phyloP scores from a whole-genome alignment of 306 rosid species.

The Glycine tomentella region DNA sequence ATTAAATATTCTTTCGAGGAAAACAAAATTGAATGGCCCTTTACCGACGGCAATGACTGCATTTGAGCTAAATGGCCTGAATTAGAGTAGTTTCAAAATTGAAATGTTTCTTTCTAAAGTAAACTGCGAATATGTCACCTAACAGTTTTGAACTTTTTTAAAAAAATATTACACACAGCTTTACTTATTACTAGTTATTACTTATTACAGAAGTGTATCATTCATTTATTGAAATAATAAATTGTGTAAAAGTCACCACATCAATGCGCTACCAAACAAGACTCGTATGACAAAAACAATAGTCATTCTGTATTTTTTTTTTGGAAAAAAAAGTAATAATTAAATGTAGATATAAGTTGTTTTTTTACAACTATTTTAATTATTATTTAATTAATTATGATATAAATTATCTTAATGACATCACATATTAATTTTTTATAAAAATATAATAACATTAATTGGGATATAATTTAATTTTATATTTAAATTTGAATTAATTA shows the following conservation, averaged over 20 bases:
- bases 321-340: no score
- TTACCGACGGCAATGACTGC: slow-evolving; percentile 2
- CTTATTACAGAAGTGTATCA: neutral
- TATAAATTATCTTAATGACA: no score
- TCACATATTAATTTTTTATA: no score
- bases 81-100: neutral
- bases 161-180: neutral
- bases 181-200: neutral
- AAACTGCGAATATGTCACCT: neutral
- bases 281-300: neutral
- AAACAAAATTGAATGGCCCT: neutral
- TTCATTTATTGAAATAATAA: slow-evolving; percentile 20
- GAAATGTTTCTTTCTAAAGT: neutral
- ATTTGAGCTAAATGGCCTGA: neutral
- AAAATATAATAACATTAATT: no score
- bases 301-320: no score
- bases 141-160: neutral
- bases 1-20: neutral
- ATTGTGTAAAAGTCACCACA: neutral
- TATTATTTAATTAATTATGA: no score
- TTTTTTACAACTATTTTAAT: no score
- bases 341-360: no score
- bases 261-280: neutral
- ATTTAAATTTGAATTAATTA: no score
- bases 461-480: no score